Evolutionary conservation across 2,329 filamentous ascomycete species (phyloP).

Genomic region (Neonectria hederae): DNA sequence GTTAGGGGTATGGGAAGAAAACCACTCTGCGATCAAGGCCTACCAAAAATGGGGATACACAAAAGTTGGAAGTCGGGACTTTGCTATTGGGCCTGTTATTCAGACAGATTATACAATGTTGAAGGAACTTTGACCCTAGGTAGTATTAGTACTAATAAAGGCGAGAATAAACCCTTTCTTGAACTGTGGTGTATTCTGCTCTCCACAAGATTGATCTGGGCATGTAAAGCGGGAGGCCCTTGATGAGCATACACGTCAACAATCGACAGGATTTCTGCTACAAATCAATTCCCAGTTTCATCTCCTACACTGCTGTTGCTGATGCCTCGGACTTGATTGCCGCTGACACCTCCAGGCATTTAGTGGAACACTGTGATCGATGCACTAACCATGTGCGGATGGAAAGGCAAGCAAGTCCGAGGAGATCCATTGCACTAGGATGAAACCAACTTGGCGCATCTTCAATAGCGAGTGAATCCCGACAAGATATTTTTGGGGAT

Average conservation of each 20-base stretch:
- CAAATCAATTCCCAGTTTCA: too few species aligned
- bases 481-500: neutral
- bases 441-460: neutral
- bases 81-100: slow-evolving; percentile 51
- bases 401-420: neutral
- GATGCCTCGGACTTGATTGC: neutral
- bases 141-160: neutral
- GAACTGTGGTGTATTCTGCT: too few species aligned
- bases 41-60: slow-evolving; percentile 54
- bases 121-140: slow-evolving; percentile 38
- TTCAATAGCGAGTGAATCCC: neutral
- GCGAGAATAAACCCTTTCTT: neutral
- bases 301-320: too few species aligned
- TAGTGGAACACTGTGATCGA: neutral
- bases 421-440: neutral
- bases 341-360: neutral
- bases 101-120: slow-evolving; percentile 56
- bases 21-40: slow-evolving; percentile 48
- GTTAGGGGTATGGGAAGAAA: slow-evolving; percentile 61
- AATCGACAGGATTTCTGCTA: too few species aligned
- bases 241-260: too few species aligned
- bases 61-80: slow-evolving; percentile 53
- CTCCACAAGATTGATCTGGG: too few species aligned
- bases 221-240: too few species aligned
- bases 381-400: neutral